Evolutionary conservation across 1,284 basidiomycete genomes (phyloP).

Genomic region (Pholiota adiposa): DNA sequence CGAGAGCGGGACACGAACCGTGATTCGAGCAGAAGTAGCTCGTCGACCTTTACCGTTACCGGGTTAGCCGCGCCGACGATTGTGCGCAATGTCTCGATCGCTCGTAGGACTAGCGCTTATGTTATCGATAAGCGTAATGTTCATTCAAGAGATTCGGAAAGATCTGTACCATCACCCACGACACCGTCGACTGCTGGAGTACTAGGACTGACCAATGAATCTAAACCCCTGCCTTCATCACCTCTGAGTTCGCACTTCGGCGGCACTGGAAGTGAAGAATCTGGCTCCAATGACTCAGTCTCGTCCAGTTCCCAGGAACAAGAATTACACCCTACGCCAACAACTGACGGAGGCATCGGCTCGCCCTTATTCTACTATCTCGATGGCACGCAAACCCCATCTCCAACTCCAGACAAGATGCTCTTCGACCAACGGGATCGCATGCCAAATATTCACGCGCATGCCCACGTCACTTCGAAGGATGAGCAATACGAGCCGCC

Average conservation of each 20-base stretch:
- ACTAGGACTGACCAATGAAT: conserved; percentile 10
- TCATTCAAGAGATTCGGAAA: not conserved
- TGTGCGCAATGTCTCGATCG: conserved; percentile 52
- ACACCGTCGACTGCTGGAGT: conserved; percentile 1
- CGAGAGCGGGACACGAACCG: conserved; percentile 38
- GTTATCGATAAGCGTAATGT: conserved; percentile 36
- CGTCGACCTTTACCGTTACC: conserved; percentile 46
- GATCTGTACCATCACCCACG: conserved; percentile 1
- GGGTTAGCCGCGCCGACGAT: conserved; percentile 43
- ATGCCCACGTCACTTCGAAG: conserved; percentile 7
- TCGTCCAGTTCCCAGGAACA: conserved; percentile 41
- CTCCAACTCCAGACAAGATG: conserved; percentile 31
- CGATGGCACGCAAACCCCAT: conserved; percentile 30
- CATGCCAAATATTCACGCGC: conserved; percentile 1
- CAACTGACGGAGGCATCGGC: conserved; percentile 31
- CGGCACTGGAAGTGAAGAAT: conserved; percentile 41
- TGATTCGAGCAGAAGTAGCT: conserved; percentile 50
- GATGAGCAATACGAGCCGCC: conserved; percentile 32
- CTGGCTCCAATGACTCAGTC: conserved; percentile 28
- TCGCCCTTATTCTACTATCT: conserved; percentile 39
- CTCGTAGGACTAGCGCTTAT: conserved; percentile 49
- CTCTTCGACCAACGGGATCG: conserved; percentile 25
- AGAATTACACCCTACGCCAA: conserved; percentile 40
- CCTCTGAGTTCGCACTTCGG: conserved; percentile 48
- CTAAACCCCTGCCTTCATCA: conserved; percentile 39